phyloP scores from a whole-genome alignment of 164 flowering plant genomes.

The Annona squamosa region DNA sequence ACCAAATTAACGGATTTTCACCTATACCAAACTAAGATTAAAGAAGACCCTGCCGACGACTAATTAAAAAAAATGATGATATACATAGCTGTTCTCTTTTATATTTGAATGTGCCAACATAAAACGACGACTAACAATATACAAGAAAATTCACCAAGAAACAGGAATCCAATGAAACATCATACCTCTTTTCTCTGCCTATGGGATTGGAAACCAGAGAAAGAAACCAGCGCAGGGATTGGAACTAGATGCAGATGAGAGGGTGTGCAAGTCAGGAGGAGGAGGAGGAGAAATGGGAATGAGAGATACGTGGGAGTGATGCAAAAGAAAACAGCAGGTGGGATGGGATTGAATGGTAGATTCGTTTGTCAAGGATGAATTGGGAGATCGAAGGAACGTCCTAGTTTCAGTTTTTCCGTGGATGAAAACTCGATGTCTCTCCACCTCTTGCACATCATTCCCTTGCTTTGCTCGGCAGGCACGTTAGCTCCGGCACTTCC shows the following conservation, averaged over 20 bases:
- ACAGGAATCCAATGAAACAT: not conserved
- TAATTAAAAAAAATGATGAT: too few relatives aligned
- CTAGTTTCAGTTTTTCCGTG: not conserved
- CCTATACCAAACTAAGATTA: too few relatives aligned
- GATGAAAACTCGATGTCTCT: conserved; percentile 16
- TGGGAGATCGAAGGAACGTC: not conserved
- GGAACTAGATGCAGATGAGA: not conserved
- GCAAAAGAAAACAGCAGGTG: not conserved
- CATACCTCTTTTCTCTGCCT: not conserved
- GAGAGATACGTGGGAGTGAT: conserved; percentile 3
- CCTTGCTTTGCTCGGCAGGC: conserved; percentile 24
- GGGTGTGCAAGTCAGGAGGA: too few relatives aligned
- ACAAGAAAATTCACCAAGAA: not conserved
- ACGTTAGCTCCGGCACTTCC: conserved; percentile 11
- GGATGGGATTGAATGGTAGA: not conserved
- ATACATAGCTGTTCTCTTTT: too few relatives aligned
- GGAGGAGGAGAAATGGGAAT: not conserved
- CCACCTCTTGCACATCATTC: not conserved
- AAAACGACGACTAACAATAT: not conserved
- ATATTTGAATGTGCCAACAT: too few relatives aligned
- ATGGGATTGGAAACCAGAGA: not conserved
- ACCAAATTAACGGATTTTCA: too few relatives aligned
- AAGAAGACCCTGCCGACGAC: too few relatives aligned
- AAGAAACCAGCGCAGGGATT: not conserved
- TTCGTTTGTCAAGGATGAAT: not conserved